phyloP scores from a whole-genome alignment of 176 grass and related monocot genomes.

The Rhynchospora pubera region DNA sequence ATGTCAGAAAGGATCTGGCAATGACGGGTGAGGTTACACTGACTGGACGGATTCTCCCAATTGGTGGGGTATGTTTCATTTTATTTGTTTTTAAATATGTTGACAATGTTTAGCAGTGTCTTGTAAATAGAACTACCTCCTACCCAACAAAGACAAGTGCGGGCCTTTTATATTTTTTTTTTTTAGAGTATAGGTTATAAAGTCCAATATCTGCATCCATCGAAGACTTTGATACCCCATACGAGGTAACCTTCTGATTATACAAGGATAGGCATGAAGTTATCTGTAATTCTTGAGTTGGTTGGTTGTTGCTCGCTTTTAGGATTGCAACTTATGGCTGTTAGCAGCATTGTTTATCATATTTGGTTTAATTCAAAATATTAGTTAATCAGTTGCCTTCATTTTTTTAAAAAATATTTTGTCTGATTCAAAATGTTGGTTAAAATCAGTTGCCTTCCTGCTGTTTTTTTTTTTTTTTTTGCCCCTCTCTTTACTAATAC shows the following conservation, averaged over 20 bases:
- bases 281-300: background rate
- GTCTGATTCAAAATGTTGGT: background rate
- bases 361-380: background rate
- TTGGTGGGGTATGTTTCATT: constrained; percentile 66
- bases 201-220: background rate
- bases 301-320: background rate
- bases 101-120: background rate
- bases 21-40: constrained; percentile 97
- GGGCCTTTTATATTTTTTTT: background rate
- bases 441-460: background rate
- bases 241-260: background rate
- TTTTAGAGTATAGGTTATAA: background rate
- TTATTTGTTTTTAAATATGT: background rate
- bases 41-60: constrained; percentile 86
- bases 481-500: background rate
- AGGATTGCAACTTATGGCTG: background rate
- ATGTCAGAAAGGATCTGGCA: constrained; percentile 70
- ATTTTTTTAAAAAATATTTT: background rate
- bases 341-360: background rate
- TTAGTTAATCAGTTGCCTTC: background rate
- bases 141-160: background rate
- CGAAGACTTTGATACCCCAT: background rate
- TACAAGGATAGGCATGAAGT: background rate
- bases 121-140: background rate
- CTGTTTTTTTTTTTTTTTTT: too few species aligned